Percentiles rank a stretch among this genome's conserved stretches.
Conservation (phyloP, 139 green algal species). For the Pseudopediastrum boryanum region DNA sequence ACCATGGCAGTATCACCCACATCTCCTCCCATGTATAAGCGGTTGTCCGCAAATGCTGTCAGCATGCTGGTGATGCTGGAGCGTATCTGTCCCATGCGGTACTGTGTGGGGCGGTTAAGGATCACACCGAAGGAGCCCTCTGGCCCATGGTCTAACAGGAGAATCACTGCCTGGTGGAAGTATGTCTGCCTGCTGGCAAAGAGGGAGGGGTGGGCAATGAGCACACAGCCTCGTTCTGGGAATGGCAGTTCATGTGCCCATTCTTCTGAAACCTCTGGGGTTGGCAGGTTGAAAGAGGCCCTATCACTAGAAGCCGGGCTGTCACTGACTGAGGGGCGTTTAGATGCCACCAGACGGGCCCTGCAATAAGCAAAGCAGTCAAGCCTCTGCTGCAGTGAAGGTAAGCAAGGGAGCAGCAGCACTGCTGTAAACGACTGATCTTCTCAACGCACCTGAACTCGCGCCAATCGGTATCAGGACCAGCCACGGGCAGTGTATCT, state of each 20-base stretch:
- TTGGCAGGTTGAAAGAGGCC: too few relatives aligned
- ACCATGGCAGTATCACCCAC: conserved; percentile 32
- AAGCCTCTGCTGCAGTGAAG: background rate
- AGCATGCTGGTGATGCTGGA: conserved; percentile 14
- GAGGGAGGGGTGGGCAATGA: conserved; percentile 34
- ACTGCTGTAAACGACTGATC: background rate
- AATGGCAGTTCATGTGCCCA: conserved; percentile 30
- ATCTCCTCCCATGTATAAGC: conserved; percentile 32
- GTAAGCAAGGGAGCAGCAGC: background rate
- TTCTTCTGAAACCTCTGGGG: conserved; percentile 27
- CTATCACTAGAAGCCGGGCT: background rate
- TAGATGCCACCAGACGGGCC: conserved; percentile 18
- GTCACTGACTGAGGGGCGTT: background rate
- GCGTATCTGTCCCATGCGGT: conserved; percentile 16
- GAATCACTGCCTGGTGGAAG: conserved; percentile 36
- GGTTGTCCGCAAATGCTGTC: conserved; percentile 27
- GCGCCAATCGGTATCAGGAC: conserved; percentile 20
- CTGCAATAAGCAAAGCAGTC: background rate
- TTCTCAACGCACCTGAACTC: conserved; percentile 27
- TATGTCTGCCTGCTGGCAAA: conserved; percentile 27
- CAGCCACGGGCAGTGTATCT: conserved; percentile 17
- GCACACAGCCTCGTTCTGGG: conserved; percentile 21
- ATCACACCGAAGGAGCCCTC: conserved; percentile 30
- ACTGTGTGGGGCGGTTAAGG: conserved; percentile 34
- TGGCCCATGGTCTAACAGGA: conserved; percentile 37